Percentiles rank a stretch among this genome's conserved stretches.
Conservation (phyloP, 164 flowering plant genomes). For the Vitis cinerea region DNA sequence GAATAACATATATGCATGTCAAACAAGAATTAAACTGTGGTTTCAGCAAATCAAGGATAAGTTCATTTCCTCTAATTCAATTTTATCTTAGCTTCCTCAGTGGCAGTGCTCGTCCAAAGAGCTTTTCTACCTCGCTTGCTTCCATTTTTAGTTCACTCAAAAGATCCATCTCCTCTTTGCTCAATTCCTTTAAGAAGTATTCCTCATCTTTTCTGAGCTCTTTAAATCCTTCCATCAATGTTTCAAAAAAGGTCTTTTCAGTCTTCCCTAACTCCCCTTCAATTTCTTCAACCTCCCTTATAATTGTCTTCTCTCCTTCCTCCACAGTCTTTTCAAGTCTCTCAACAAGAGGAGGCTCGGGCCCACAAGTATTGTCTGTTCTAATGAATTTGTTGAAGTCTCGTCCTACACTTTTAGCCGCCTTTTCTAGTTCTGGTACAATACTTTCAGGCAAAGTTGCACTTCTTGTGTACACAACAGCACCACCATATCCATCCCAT, state of each 20-base stretch:
- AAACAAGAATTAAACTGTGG: too few species aligned
- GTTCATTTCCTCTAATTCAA: too few species aligned
- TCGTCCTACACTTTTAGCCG: conserved; percentile 74
- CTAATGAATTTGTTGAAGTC: conserved; percentile 71
- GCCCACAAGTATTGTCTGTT: conserved; percentile 91
- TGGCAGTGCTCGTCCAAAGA: conserved; percentile 77
- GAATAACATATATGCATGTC: too few species aligned
- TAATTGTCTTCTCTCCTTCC: conserved; percentile 71
- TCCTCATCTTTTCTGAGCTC: conserved; percentile 69
- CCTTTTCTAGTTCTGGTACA: conserved; percentile 75
- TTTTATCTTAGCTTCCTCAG: conserved; percentile 72
- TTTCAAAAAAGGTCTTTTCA: conserved; percentile 62
- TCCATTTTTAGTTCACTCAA: conserved; percentile 75
- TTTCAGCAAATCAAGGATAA: too few species aligned
- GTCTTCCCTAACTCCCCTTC: conserved; percentile 64
- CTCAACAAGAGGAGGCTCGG: conserved; percentile 88
- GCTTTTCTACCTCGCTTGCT: conserved; percentile 76
- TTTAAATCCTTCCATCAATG: conserved; percentile 68
- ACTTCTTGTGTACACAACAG: conserved; percentile 90
- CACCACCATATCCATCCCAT: conserved; percentile 99
- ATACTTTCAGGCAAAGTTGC: conserved; percentile 69
- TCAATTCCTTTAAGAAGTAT: conserved; percentile 52
- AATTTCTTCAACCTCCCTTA: conserved; percentile 74
- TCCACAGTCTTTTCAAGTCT: conserved; percentile 89
- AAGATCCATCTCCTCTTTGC: conserved; percentile 79